These are phyloP conservation scores for Fusarium sp. DNA, from an alignment of 2,329 filamentous ascomycete genomes.

Conservation along the genomic window DNA sequence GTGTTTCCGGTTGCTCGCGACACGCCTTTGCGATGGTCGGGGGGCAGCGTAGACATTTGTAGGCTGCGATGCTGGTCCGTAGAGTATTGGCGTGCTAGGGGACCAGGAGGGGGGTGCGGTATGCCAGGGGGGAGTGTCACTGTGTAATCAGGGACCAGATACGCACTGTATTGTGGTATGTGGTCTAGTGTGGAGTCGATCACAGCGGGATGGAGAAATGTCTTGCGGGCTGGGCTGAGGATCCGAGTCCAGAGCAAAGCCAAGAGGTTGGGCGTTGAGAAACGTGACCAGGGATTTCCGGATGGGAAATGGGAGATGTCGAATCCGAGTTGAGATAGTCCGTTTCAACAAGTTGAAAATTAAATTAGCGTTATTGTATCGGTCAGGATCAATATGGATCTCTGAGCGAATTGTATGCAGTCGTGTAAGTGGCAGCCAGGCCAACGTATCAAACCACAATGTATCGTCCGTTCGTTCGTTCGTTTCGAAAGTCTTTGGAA, in stretches of 20 bases:
- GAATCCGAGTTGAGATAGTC: constrained; percentile 43
- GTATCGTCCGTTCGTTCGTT: constrained; percentile 32
- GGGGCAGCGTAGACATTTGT: constrained; percentile 78
- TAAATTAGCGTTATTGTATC: constrained; percentile 52
- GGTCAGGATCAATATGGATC: constrained; percentile 46
- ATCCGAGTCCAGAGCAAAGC: constrained; percentile 45
- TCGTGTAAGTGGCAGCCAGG: constrained; percentile 48
- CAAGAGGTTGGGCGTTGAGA: constrained; percentile 46
- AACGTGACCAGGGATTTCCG: constrained; percentile 37
- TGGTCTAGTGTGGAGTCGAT: constrained; percentile 45
- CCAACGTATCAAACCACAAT: constrained; percentile 51
- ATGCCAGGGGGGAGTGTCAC: constrained; percentile 44
- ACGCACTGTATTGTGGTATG: constrained; percentile 30
- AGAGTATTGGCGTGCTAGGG: constrained; percentile 47
- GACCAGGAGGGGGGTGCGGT: constrained; percentile 47
- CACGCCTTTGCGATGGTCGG: constrained; percentile 68
- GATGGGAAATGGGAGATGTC: not conserved
- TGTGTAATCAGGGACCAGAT: constrained; percentile 34
- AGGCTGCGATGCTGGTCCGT: constrained; percentile 55
- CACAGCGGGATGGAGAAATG: constrained; percentile 51
- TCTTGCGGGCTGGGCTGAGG: constrained; percentile 40
- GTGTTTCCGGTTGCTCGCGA: constrained; percentile 62
- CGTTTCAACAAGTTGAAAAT: constrained; percentile 48
- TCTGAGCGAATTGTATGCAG: constrained; percentile 45
- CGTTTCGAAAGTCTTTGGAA: constrained; percentile 40